Evolutionary conservation across 2,329 filamentous ascomycete species (phyloP).

Genomic region (Madurella fahalii): DNA sequence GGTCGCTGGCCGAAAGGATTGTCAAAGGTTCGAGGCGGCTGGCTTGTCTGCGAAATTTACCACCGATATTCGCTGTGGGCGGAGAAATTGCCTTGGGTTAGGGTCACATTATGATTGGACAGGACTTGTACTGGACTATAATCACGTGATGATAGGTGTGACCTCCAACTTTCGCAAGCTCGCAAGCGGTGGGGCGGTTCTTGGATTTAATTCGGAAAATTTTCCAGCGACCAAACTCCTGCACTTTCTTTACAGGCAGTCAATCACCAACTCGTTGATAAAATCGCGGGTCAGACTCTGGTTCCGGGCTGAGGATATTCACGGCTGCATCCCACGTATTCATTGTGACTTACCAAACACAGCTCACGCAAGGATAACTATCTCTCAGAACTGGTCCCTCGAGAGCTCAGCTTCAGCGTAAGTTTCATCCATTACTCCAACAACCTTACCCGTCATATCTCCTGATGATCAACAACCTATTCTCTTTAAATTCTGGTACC

Average conservation of each 20-base stretch:
- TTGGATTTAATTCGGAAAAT: constrained; percentile 3
- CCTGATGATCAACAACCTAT: constrained; percentile 70
- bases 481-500: constrained; percentile 83
- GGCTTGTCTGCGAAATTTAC: constrained; percentile 16
- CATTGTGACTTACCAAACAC: no score
- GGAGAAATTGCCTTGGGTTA: constrained; percentile 38
- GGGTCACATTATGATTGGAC: constrained; percentile 32
- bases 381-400: no score
- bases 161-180: constrained; percentile 1
- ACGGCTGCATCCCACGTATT: no score
- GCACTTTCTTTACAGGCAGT: neutral
- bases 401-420: neutral
- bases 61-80: constrained; percentile 36
- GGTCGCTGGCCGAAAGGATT: constrained; percentile 17
- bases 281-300: neutral
- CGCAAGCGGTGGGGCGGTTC: neutral
- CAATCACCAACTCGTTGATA: neutral
- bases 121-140: neutral
- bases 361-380: no score
- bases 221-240: neutral
- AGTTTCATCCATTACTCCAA: constrained; percentile 30
- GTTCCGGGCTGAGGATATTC: neutral
- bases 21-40: constrained; percentile 3
- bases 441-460: constrained; percentile 27
- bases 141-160: constrained; percentile 7